These are phyloP conservation scores for Phytophthora tubulina DNA, from an alignment of 352 stramenopile genomes.

Conservation along the genomic window DNA sequence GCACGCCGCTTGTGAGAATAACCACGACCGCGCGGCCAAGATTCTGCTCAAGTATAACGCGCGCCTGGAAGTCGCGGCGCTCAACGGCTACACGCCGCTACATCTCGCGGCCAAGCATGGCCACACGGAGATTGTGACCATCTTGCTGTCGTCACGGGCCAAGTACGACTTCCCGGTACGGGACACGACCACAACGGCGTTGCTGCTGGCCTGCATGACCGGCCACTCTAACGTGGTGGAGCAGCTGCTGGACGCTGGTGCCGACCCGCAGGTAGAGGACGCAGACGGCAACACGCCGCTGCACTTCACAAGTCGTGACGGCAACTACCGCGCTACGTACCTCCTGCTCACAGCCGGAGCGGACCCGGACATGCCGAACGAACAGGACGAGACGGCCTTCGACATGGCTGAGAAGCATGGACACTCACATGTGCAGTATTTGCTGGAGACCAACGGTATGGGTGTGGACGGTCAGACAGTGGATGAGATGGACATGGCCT, in stretches of 20 bases:
- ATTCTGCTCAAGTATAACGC: constrained; percentile 74
- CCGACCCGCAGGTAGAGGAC: constrained; percentile 83
- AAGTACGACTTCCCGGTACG: constrained; percentile 60
- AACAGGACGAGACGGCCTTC: constrained; percentile 81
- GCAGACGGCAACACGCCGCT: constrained; percentile 83
- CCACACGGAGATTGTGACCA: constrained; percentile 50
- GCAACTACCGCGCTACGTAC: constrained; percentile 83
- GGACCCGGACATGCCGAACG: constrained; percentile 88
- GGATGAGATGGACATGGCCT: constrained; percentile 71
- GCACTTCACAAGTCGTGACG: constrained; percentile 78
- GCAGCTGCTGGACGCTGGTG: constrained; percentile 73
- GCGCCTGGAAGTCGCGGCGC: constrained; percentile 45
- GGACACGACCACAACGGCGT: constrained; percentile 62
- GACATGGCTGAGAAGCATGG: constrained; percentile 75
- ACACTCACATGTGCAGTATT: constrained; percentile 78
- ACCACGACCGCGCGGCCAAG: constrained; percentile 62
- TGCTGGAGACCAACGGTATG: constrained; percentile 84
- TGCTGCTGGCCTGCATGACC: constrained; percentile 74
- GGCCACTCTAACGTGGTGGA: constrained; percentile 74
- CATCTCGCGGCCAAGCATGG: constrained; percentile 73
- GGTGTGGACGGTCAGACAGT: constrained; percentile 60
- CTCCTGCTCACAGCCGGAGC: constrained; percentile 83
- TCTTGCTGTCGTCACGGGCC: constrained; percentile 55
- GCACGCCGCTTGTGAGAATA: constrained; percentile 69
- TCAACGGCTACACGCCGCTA: constrained; percentile 65